These are phyloP conservation scores for Mycena rebaudengoi DNA, from an alignment of 768 basidiomycete genomes.

Conservation along the genomic window DNA sequence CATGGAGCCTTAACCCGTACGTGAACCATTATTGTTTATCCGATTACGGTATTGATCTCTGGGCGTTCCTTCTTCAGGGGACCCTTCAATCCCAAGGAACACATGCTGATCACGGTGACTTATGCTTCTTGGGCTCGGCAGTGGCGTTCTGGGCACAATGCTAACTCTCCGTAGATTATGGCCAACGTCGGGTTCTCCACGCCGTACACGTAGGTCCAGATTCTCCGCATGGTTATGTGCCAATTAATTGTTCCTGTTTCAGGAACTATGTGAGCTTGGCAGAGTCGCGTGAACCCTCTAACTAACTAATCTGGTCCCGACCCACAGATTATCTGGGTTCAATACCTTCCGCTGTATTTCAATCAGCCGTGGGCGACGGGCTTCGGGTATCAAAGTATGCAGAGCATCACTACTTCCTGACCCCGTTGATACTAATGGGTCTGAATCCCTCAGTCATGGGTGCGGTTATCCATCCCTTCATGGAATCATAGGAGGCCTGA, in stretches of 20 bases:
- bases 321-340: conserved; percentile 58
- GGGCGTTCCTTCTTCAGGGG: too few relatives aligned
- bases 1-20: conserved; percentile 54
- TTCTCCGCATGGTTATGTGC: neutral
- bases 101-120: conserved; percentile 56
- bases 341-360: conserved; percentile 54
- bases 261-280: neutral
- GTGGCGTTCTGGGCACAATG: too few relatives aligned
- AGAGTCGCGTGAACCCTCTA: neutral
- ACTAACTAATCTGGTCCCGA: neutral
- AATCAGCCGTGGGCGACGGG: conserved; percentile 37
- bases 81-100: conserved; percentile 74
- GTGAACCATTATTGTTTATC: too few relatives aligned
- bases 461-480: too few relatives aligned
- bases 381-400: conserved; percentile 49
- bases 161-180: conserved; percentile 47
- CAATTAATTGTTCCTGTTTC: too few relatives aligned
- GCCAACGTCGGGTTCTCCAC: conserved; percentile 54
- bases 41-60: too few relatives aligned
- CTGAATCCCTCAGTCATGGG: too few relatives aligned
- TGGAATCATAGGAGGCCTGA: too few relatives aligned
- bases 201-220: conserved; percentile 49
- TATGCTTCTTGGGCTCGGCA: neutral
- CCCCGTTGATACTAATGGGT: too few relatives aligned
- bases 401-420: conserved; percentile 30